These are phyloP conservation scores for Phalaenopsis hybrid DNA, from an alignment of 116 monocot species.

Conservation along the genomic window DNA sequence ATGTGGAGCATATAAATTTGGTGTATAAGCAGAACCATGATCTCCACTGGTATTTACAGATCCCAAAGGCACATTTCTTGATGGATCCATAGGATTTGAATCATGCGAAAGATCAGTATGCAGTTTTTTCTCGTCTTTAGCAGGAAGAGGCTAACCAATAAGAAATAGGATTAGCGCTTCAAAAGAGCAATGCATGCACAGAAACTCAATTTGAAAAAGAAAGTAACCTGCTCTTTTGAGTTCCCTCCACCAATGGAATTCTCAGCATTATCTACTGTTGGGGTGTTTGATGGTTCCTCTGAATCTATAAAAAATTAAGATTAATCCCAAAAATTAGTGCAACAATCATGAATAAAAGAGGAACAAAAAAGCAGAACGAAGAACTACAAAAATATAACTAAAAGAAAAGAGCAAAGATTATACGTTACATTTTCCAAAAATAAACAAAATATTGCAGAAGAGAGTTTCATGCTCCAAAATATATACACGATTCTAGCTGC, in stretches of 20 bases:
- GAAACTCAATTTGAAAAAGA: not conserved
- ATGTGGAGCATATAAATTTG: conserved; percentile 51
- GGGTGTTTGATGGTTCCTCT: conserved; percentile 22
- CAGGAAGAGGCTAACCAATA: conserved; percentile 35
- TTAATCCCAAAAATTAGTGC: conserved; percentile 6
- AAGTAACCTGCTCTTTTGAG: conserved; percentile 38
- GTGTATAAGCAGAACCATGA: conserved; percentile 17
- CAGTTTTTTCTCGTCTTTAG: conserved; percentile 34
- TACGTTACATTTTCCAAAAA: not conserved
- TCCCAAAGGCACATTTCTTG: conserved; percentile 25
- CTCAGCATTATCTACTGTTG: conserved; percentile 29
- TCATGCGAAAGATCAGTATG: conserved; percentile 26
- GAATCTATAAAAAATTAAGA: conserved; percentile 27
- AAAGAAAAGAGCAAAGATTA: not conserved
- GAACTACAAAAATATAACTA: not conserved
- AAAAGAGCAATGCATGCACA: not conserved
- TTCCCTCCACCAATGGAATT: conserved; percentile 25
- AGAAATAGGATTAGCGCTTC: conserved; percentile 8
- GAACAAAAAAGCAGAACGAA: not conserved
- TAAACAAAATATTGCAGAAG: not conserved
- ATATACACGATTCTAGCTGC: not conserved
- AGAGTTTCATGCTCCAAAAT: not conserved
- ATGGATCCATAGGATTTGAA: conserved; percentile 19
- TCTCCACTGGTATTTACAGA: conserved; percentile 36
- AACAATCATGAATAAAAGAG: not conserved